Percentiles rank a stretch among this genome's conserved stretches.
phyloP scores from a whole-genome alignment of 1,284 basidiomycete species.

The Ustilago cynodontis region DNA sequence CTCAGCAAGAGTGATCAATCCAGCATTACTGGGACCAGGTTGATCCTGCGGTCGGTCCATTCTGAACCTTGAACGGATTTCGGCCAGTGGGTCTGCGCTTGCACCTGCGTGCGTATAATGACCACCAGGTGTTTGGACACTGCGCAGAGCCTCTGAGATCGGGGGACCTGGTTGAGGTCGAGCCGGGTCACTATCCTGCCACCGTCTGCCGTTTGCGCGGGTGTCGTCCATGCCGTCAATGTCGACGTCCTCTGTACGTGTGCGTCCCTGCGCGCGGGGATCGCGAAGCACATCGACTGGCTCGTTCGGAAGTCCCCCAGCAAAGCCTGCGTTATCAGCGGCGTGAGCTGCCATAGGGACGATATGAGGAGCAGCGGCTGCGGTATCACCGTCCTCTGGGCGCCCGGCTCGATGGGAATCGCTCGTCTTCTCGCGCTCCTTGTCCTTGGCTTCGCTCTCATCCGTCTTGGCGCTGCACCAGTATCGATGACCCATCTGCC shows the following conservation, averaged over 20 bases:
- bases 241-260: conserved; percentile 16
- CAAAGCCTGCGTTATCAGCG: conserved; percentile 17
- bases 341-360: conserved; percentile 18
- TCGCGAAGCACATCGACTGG: conserved; percentile 12
- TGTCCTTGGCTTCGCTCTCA: conserved; percentile 57
- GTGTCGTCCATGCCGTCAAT: conserved; percentile 21
- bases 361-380: conserved; percentile 24
- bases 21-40: not conserved
- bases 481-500: conserved; percentile 94
- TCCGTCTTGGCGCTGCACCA: conserved; percentile 70
- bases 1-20: not conserved
- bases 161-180: not conserved
- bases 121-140: not conserved
- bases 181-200: conserved; percentile 5
- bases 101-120: conserved; percentile 8
- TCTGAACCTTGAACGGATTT: conserved; percentile 2
- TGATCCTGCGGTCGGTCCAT: conserved; percentile 7
- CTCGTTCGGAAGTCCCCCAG: conserved; percentile 15
- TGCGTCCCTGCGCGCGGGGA: conserved; percentile 10
- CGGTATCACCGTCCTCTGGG: conserved; percentile 22
- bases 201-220: conserved; percentile 10
- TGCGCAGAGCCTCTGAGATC: not conserved
- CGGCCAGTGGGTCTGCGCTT: not conserved
- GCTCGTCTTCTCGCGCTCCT: conserved; percentile 42
- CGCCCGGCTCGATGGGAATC: conserved; percentile 21